phyloP scores from a whole-genome alignment of 2,329 filamentous ascomycete species.

The Alternaria triticina region DNA sequence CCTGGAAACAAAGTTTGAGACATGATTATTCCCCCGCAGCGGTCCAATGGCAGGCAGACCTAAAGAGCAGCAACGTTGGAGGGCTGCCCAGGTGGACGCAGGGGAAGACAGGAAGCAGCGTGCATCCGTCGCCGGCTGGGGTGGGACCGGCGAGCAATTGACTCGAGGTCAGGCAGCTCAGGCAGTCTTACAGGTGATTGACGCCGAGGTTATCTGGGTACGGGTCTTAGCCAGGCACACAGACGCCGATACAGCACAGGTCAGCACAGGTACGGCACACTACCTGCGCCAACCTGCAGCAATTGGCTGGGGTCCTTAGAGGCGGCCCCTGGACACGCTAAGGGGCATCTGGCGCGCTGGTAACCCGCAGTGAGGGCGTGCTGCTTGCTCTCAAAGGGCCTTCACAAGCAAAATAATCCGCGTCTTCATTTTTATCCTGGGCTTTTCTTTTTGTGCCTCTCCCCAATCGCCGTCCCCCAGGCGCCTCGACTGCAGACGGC shows the following conservation, averaged over 20 bases:
- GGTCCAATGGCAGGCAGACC: not conserved
- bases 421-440: constrained; percentile 9
- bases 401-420: constrained; percentile 14
- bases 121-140: not conserved
- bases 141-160: constrained; percentile 2
- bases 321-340: constrained; percentile 17
- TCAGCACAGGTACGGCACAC: not conserved
- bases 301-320: constrained; percentile 6
- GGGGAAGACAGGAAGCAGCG: not conserved
- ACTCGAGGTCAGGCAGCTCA: not conserved
- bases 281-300: constrained; percentile 3
- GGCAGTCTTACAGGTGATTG: not conserved
- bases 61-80: not conserved
- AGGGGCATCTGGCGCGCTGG: constrained; percentile 15
- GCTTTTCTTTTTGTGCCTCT: not conserved
- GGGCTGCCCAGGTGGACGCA: not conserved
- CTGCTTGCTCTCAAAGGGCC: constrained; percentile 1
- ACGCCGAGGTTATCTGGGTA: not conserved
- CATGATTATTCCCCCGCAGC: not conserved
- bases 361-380: constrained; percentile 6
- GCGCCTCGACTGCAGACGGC: not conserved
- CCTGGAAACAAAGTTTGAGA: constrained; percentile 1
- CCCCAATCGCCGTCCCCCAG: not conserved
- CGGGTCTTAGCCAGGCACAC: constrained; percentile 1
- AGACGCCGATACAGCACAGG: not conserved